phyloP scores from a whole-genome alignment of 1,284 basidiomycete species.

The Papiliotrema laurentii region DNA sequence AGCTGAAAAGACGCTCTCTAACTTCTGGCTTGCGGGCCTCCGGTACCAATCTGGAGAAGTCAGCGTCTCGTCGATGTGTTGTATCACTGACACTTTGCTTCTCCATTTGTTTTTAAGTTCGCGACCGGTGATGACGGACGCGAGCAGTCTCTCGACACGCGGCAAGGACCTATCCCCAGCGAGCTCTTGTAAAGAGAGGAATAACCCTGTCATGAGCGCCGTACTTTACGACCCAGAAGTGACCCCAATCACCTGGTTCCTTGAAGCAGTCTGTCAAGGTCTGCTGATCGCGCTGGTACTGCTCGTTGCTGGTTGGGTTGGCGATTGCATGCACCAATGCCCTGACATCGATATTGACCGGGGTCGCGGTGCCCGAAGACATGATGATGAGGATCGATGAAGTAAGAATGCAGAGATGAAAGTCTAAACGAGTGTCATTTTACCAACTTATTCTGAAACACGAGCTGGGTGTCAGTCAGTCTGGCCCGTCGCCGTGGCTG shows the following conservation, averaged over 20 bases:
- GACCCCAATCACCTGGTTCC: constrained; percentile 36
- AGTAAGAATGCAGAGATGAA: not conserved
- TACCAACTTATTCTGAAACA: not conserved
- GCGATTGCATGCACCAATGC: constrained; percentile 32
- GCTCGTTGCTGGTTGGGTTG: constrained; percentile 32
- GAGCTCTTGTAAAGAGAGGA: constrained; percentile 38
- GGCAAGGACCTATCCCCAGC: constrained; percentile 32
- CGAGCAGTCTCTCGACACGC: constrained; percentile 38
- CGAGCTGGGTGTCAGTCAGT: no score
- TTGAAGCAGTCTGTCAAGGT: constrained; percentile 37
- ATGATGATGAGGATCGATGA: not conserved
- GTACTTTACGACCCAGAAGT: not conserved
- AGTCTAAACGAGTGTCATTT: not conserved
- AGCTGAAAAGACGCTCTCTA: constrained; percentile 39
- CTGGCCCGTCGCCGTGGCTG: no score
- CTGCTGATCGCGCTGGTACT: constrained; percentile 37
- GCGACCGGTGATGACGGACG: constrained; percentile 41
- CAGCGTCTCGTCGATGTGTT: not conserved
- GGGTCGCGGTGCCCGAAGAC: not conserved
- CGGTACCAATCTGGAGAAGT: constrained; percentile 33
- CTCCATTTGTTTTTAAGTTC: constrained; percentile 48
- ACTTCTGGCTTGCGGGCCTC: constrained; percentile 42
- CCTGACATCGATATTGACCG: constrained; percentile 10
- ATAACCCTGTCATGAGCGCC: constrained; percentile 27
- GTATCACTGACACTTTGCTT: constrained; percentile 34